Evolutionary conservation across 2,329 filamentous ascomycete species (phyloP).

Genomic region (Fusarium abutilonis): DNA sequence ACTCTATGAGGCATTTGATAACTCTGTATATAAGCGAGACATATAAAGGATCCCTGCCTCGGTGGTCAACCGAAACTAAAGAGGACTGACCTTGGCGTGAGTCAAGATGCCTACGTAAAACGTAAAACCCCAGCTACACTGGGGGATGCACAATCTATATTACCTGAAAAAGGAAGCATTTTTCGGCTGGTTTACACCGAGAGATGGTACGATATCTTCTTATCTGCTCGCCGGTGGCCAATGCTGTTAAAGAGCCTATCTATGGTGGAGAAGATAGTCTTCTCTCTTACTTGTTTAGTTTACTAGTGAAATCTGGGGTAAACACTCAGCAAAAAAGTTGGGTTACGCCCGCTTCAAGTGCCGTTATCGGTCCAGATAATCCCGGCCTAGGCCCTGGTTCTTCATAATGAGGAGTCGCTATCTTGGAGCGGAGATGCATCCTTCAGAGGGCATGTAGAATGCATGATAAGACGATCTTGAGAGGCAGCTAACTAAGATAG

Average conservation of each 20-base stretch:
- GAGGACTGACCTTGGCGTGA: slow-evolving; percentile 8
- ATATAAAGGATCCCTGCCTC: slow-evolving; percentile 3
- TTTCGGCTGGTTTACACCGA: no score
- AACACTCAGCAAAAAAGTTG: neutral
- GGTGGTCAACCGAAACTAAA: neutral
- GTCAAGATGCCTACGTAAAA: slow-evolving; percentile 36
- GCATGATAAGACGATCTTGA: slow-evolving; percentile 3
- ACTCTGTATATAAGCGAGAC: neutral
- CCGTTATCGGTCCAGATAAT: slow-evolving; percentile 31
- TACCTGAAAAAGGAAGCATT: neutral
- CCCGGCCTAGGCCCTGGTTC: slow-evolving; percentile 2
- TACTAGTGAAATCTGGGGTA: slow-evolving; percentile 33
- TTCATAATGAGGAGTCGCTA: slow-evolving; percentile 16
- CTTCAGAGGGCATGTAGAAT: neutral
- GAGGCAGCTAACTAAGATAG: neutral
- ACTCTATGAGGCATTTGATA: neutral
- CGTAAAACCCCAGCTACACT: slow-evolving; percentile 21
- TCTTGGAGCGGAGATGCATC: slow-evolving; percentile 6
- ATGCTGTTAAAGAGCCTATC: slow-evolving; percentile 11
- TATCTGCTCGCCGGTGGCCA: slow-evolving; percentile 29
- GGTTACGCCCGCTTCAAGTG: slow-evolving; percentile 11
- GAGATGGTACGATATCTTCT: slow-evolving; percentile 16
- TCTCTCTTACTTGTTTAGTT: slow-evolving; percentile 13
- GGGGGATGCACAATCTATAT: neutral
- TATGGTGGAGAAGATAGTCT: slow-evolving; percentile 20